phyloP scores from a whole-genome alignment of 345 rosid species.

The Cochlearia excelsa region DNA sequence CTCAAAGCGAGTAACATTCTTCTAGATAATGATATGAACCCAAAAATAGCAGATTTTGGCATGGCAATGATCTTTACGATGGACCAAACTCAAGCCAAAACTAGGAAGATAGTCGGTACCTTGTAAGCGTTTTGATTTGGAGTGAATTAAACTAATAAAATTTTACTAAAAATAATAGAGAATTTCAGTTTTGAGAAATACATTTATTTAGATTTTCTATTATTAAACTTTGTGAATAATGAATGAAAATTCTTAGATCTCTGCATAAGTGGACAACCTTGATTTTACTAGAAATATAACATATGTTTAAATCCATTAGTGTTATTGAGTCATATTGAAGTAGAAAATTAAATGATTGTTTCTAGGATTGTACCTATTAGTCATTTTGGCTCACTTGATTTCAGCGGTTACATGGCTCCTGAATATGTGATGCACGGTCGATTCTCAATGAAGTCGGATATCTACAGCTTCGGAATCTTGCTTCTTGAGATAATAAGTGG shows the following conservation, averaged over 20 bases:
- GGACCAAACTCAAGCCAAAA: conserved; percentile 25
- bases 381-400: background rate
- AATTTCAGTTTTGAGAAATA: no score
- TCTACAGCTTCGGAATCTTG: conserved; percentile 28
- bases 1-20: conserved; percentile 27
- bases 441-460: conserved; percentile 37
- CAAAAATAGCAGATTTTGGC: conserved; percentile 33
- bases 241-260: no score
- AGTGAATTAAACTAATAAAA: no score
- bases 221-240: no score
- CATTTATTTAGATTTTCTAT: background rate
- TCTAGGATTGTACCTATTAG: background rate
- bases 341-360: no score
- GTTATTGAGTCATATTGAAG: no score
- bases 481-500: conserved; percentile 38
- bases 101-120: conserved; percentile 26
- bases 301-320: no score
- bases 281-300: no score
- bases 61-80: conserved; percentile 23
- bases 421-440: conserved; percentile 41
- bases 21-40: conserved; percentile 24
- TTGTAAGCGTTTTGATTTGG: conserved; percentile 11
- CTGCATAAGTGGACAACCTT: no score
- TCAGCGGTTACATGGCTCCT: conserved; percentile 38
- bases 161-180: no score